Percentiles rank a stretch among this genome's conserved stretches.
Conservation (phyloP, 1,139 yeast species). For the Blastobotrys persicus region DNA sequence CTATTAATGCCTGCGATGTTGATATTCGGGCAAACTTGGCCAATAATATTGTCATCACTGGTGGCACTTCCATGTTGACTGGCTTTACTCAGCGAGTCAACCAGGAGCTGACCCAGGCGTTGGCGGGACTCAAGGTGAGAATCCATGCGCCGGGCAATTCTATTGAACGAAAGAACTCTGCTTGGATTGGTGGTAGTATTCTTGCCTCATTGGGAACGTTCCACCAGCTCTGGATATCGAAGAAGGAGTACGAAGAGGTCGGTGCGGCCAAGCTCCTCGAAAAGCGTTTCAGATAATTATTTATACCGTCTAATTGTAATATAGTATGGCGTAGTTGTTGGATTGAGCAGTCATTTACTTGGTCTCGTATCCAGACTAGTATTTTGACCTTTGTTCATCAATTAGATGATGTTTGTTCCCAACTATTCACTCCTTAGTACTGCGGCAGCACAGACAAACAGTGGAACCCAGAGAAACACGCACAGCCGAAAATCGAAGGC, state of each 20-base stretch:
- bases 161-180: constrained; percentile 76
- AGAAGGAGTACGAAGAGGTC: constrained; percentile 85
- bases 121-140: constrained; percentile 91
- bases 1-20: constrained; percentile 68
- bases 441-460: no score
- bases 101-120: constrained; percentile 64
- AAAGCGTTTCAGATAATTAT: constrained; percentile 32
- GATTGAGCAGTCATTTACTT: no score
- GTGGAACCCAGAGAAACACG: no score
- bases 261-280: constrained; percentile 70
- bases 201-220: constrained; percentile 90
- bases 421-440: no score
- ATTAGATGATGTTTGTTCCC: no score
- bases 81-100: constrained; percentile 81
- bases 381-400: no score
- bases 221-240: constrained; percentile 96
- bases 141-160: constrained; percentile 85
- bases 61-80: constrained; percentile 84
- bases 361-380: no score
- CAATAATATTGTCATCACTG: constrained; percentile 87
- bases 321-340: no score
- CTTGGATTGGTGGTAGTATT: constrained; percentile 97
- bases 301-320: no score
- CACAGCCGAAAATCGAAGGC: no score
- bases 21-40: constrained; percentile 90